Evolutionary conservation across 768 basidiomycete genomes (phyloP), one percentile per base, ranked within the genome.

Genomic region (Hypholoma sublateritium): DNA sequence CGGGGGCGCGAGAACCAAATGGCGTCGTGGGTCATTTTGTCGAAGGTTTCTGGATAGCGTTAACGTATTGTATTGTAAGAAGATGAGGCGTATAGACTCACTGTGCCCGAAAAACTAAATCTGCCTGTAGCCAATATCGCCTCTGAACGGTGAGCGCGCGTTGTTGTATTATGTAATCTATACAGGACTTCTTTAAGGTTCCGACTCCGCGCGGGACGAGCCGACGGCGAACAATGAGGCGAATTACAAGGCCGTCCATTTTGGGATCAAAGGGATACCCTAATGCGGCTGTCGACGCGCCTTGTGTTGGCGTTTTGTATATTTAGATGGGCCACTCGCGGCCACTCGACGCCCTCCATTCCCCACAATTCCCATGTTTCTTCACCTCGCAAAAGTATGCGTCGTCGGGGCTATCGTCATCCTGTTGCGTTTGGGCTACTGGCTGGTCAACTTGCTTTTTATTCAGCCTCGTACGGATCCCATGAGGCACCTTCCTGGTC

Each of bases 1-100:
- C 94, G 86, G 60, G 95, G 95, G 69, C 91, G 91, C 75, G 92
- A 93, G 78, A 94, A 95, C 94, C 95, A 97, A 78, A 97, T 87
- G 68, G 93, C 89, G 83, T 95, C 92, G 92, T 96, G 95, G 70
- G 95, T 95, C 95, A 96, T 93, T 78, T 83, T 88, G 62, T 62
- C 55, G 69, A 64, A 61, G 58, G 55, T 60, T 59, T 56, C 54
- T 61, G 55, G 37, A 22, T 32, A 37, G 22, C 5, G 52, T 46
- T 36, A 49, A 17, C 17, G 43, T 47, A 50, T 39, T n/a, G 47
- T 37, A 39, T 37, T 35, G 32, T 17, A 55, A 13, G 32, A 44
- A 39, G n/a, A 56, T 24, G 41, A 34, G 45, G 39, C 51, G 60
- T 57, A 45, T 11, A 42, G 55, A 67, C 72, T 70, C 64, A 75